These are phyloP conservation scores for Stylonectria norvegica DNA, from an alignment of 2,329 filamentous ascomycete species.

Conservation along the genomic window DNA sequence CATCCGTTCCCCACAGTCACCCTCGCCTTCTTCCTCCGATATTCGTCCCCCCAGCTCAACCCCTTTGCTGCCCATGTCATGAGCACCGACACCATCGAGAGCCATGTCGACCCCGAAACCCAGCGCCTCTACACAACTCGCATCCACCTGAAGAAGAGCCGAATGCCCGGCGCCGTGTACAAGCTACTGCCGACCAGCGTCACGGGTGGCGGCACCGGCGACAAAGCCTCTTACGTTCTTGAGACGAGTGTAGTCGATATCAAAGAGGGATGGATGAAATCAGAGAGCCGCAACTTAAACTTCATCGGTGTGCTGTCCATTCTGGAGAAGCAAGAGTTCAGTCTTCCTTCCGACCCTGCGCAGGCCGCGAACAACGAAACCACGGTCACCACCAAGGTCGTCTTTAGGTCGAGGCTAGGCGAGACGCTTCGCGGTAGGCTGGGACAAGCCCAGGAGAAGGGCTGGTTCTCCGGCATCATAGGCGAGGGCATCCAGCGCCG, in stretches of 20 bases:
- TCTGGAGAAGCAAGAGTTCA: conserved; percentile 71
- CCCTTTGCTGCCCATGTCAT: conserved; percentile 79
- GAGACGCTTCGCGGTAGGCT: conserved; percentile 60
- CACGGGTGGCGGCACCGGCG: conserved; percentile 59
- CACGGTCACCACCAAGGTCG: conserved; percentile 69
- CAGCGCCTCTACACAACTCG: conserved; percentile 75
- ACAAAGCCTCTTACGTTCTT: conserved; percentile 75
- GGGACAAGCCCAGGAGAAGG: conserved; percentile 44
- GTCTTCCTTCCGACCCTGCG: conserved; percentile 32
- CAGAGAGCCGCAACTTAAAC: conserved; percentile 76
- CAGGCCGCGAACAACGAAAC: conserved; percentile 44
- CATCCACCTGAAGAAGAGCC: conserved; percentile 77
- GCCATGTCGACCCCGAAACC: conserved; percentile 67
- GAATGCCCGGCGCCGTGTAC: conserved; percentile 69
- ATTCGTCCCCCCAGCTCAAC: conserved; percentile 67
- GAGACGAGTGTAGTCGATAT: conserved; percentile 78
- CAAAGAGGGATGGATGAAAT: conserved; percentile 77
- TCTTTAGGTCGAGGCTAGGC: conserved; percentile 68
- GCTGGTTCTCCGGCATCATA: conserved; percentile 52
- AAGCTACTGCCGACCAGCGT: conserved; percentile 70
- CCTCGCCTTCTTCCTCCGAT: conserved; percentile 84
- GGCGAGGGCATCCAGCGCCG: conserved; percentile 68
- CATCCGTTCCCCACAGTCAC: conserved; percentile 83
- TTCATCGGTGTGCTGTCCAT: conserved; percentile 78
- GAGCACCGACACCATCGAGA: conserved; percentile 78